These are phyloP conservation scores for Penicillium lividum DNA, from an alignment of 495 filamentous ascomycete genomes.

Conservation along the genomic window DNA sequence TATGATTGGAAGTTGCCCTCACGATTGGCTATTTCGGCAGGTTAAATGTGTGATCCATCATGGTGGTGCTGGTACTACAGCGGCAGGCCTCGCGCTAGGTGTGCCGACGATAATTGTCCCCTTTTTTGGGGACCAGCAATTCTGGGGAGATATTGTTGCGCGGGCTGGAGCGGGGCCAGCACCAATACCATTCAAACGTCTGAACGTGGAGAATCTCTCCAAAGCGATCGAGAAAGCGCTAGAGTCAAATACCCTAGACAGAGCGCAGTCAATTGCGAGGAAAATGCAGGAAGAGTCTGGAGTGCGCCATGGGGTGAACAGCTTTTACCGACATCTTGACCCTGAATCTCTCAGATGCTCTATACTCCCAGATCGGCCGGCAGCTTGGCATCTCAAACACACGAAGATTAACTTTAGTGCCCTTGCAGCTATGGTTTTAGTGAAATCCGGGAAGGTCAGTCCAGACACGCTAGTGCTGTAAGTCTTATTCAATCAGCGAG, in stretches of 20 bases:
- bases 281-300: conserved; percentile 67
- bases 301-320: conserved; percentile 59
- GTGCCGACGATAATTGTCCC: conserved; percentile 76
- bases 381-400: conserved; percentile 69
- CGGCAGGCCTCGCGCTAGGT: conserved; percentile 67
- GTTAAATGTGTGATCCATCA: conserved; percentile 80
- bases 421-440: conserved; percentile 65
- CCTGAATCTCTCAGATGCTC: conserved; percentile 61
- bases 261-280: conserved; percentile 58
- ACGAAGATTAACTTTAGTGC: conserved; percentile 64
- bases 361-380: conserved; percentile 62
- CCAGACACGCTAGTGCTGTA: conserved; percentile 70
- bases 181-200: conserved; percentile 68
- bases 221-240: conserved; percentile 61
- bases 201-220: conserved; percentile 63
- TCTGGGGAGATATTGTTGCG: conserved; percentile 81
- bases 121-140: conserved; percentile 85
- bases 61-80: conserved; percentile 80
- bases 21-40: conserved; percentile 79
- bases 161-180: conserved; percentile 68
- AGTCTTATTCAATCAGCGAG: conserved; percentile 18
- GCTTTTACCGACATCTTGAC: conserved; percentile 69
- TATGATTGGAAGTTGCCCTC: conserved; percentile 75
- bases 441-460: conserved; percentile 59
- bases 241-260: conserved; percentile 54